phyloP scores from a whole-genome alignment of 345 rosid genomes.

The Corchorus olitorius region DNA sequence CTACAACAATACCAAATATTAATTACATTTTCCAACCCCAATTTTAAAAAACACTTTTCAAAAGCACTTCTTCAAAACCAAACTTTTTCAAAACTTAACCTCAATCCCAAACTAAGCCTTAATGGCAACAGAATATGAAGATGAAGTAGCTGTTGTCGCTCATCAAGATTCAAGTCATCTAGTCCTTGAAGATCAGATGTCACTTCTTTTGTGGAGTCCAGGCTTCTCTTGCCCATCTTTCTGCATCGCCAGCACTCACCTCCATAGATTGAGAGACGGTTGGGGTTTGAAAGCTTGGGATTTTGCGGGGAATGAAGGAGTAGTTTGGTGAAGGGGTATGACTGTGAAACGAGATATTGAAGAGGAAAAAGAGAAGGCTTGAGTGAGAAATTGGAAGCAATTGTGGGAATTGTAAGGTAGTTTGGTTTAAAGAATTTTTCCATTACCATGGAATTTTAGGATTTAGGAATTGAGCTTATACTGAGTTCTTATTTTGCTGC shows the following conservation, averaged over 20 bases:
- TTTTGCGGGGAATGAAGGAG: constrained; percentile 15
- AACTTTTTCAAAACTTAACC: too few species aligned
- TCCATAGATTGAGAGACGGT: neutral
- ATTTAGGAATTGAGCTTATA: too few species aligned
- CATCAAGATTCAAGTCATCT: constrained; percentile 89
- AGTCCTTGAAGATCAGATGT: constrained; percentile 65
- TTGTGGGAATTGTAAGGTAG: constrained; percentile 10
- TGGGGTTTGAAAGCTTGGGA: constrained; percentile 10
- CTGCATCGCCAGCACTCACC: too few species aligned
- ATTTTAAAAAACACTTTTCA: too few species aligned
- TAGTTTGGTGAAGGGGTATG: constrained; percentile 9
- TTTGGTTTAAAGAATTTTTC: neutral
- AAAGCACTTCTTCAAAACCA: too few species aligned
- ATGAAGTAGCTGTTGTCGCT: constrained; percentile 44
- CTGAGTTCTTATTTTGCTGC: too few species aligned
- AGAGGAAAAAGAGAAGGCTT: constrained; percentile 10
- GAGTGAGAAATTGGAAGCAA: constrained; percentile 17
- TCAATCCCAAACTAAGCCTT: too few species aligned
- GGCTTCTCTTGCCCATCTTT: constrained; percentile 29
- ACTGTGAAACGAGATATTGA: constrained; percentile 20
- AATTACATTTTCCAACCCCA: too few species aligned
- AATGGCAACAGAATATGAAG: constrained; percentile 17
- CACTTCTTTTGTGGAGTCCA: constrained; percentile 58
- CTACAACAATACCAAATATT: too few species aligned
- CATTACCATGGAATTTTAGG: neutral